These are phyloP conservation scores for Bonia amplexicaulis DNA, from an alignment of 176 grass and related monocot genomes.

Conservation along the genomic window DNA sequence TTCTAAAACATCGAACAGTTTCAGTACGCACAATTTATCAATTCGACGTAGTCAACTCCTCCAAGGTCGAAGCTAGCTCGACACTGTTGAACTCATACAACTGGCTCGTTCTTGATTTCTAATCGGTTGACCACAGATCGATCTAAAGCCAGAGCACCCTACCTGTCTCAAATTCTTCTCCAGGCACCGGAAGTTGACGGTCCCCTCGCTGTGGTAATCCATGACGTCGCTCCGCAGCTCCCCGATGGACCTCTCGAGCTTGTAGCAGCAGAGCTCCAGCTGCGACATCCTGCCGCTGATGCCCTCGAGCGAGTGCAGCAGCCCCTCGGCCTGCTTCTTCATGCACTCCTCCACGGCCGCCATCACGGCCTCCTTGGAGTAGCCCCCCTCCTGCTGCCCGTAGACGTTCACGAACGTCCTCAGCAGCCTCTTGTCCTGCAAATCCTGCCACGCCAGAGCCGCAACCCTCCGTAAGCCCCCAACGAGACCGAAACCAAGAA, in stretches of 20 bases:
- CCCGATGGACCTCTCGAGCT: conserved; percentile 81
- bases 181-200: conserved; percentile 64
- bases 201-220: conserved; percentile 66
- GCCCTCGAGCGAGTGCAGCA: conserved; percentile 79
- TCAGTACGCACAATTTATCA: neutral
- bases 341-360: conserved; percentile 87
- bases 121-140: neutral
- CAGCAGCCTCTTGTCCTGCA: conserved; percentile 54
- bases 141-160: neutral
- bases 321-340: conserved; percentile 78
- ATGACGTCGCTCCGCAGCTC: conserved; percentile 82
- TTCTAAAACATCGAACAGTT: neutral
- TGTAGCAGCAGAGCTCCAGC: conserved; percentile 87
- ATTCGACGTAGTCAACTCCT: neutral
- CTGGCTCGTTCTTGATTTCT: neutral
- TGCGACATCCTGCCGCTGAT: conserved; percentile 78
- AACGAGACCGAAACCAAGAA: neutral
- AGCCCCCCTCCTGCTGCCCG: conserved; percentile 33
- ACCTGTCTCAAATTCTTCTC: conserved; percentile 93
- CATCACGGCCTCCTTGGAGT: conserved; percentile 62
- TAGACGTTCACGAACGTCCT: conserved; percentile 68
- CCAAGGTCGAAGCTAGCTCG: neutral
- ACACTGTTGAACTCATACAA: neutral
- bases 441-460: conserved; percentile 20
- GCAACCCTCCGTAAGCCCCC: neutral